phyloP scores from a whole-genome alignment of 805 yeast species.

The Brettanomyces bruxellensis region DNA sequence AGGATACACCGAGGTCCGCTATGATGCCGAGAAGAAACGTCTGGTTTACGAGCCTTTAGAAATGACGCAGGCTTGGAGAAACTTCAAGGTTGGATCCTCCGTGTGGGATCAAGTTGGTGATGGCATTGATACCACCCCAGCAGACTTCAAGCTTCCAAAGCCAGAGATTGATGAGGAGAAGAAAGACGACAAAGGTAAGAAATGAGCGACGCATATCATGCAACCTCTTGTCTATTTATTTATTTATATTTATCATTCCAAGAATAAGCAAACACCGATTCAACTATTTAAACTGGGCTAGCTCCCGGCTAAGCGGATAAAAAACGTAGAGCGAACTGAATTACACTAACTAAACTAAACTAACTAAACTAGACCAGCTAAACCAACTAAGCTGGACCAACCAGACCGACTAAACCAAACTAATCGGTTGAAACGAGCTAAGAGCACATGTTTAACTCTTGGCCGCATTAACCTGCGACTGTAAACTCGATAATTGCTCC shows the following conservation, averaged over 20 bases:
- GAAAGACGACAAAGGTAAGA: conserved; percentile 20
- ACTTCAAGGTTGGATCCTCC: conserved; percentile 79
- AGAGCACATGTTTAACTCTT: neutral
- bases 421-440: neutral
- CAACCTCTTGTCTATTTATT: neutral
- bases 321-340: too few species aligned
- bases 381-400: too few species aligned
- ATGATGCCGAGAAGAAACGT: conserved; percentile 86
- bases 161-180: conserved; percentile 60
- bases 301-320: neutral
- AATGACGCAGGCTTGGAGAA: conserved; percentile 87
- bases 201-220: conserved; percentile 1
- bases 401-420: too few species aligned
- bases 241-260: neutral
- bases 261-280: neutral
- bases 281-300: neutral
- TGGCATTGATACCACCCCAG: conserved; percentile 77
- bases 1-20: conserved; percentile 84
- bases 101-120: conserved; percentile 91
- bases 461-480: conserved; percentile 21
- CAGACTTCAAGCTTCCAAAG: conserved; percentile 68
- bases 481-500: conserved; percentile 45
- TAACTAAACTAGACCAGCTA: too few species aligned
- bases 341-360: too few species aligned
- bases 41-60: conserved; percentile 85